These are phyloP conservation scores for Silene uniflora DNA, from an alignment of 148 eudicot species.

Conservation along the genomic window DNA sequence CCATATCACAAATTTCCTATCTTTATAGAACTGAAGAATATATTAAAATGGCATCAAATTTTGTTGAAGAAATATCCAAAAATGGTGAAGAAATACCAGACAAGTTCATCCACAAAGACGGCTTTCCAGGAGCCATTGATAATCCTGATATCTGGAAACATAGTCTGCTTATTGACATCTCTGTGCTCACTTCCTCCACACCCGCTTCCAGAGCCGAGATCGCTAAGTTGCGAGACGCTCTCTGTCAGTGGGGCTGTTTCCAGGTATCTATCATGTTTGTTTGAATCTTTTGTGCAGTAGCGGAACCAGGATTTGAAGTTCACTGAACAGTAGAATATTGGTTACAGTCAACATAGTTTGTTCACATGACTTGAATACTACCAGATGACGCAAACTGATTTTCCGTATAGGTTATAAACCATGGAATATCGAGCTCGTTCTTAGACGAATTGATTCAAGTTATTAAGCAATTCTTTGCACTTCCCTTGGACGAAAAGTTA, in stretches of 20 bases:
- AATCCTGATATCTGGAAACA: constrained; percentile 18
- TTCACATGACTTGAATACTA: background rate
- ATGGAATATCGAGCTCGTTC: constrained; percentile 47
- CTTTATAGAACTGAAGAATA: too few species aligned
- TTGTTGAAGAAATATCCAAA: constrained; percentile 31
- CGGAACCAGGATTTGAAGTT: too few species aligned
- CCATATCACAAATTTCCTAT: too few species aligned
- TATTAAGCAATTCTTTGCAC: constrained; percentile 44
- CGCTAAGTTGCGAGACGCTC: constrained; percentile 40
- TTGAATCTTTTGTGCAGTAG: too few species aligned
- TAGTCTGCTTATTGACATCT: constrained; percentile 33
- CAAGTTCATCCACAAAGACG: constrained; percentile 24
- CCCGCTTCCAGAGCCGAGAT: constrained; percentile 16
- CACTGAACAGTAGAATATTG: too few species aligned
- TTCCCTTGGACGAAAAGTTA: constrained; percentile 55
- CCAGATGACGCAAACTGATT: too few species aligned
- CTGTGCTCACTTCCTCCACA: constrained; percentile 31
- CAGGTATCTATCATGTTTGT: constrained; percentile 20
- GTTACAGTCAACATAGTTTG: background rate
- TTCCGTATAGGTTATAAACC: constrained; percentile 34
- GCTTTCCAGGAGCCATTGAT: constrained; percentile 22
- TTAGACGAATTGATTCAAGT: constrained; percentile 44
- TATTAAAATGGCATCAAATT: constrained; percentile 9
- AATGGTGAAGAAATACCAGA: constrained; percentile 24
- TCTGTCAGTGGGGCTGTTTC: constrained; percentile 50